Base-by-base conservation (phyloP, 2,329 filamentous ascomycete genomes). In the Fusarium musae region DNA sequence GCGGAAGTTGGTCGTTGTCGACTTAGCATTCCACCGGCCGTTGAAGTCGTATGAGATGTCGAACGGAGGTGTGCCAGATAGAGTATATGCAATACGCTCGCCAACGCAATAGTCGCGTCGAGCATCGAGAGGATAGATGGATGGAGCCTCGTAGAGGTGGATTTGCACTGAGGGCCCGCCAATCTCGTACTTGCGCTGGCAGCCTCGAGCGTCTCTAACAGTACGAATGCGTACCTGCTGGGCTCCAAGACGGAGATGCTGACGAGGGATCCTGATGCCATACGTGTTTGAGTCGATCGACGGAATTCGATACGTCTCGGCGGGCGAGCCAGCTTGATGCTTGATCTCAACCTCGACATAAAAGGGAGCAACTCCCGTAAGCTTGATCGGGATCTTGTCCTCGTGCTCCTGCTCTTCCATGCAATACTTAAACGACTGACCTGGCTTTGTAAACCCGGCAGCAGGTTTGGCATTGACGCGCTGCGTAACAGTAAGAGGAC, bases 371-470 rank as follows among this genome's bases (percentile, higher is more conserved):
- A 92, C 86, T 43, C 96, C 96, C 66, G 93, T 93, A 23, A 99
- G 87, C 5, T 89, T 91, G 66, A 99, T 92, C 0, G 96, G 95
- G 61, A 99, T 97, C 44, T 90, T 91, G 78, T 99, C 95, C 77
- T 97, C 94, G 37, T 91, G 90, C 60, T 90, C 90, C 57, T 93
- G 89, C 77, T 97, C 94, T 53, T 95, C 91, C 80, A 95, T 92
- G 84, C 96, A 99, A 83, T 96, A 97, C 80, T 96, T 97, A 86
- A 98, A 98, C 2, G 94, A 95, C 81, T 96, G 96, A 21, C 95
- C 95, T 6, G 95, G 94, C 74, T 93, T 93, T 66, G 89, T 87
- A 79, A 99, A 99, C 9, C 88, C 87, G 8, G 95, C 96, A 5
- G 91, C 90, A 3, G 96, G 96, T 66, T 93, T 93, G 19, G 94